phyloP scores from a whole-genome alignment of 2,329 filamentous ascomycete genomes.

The Colletotrichum sp. region DNA sequence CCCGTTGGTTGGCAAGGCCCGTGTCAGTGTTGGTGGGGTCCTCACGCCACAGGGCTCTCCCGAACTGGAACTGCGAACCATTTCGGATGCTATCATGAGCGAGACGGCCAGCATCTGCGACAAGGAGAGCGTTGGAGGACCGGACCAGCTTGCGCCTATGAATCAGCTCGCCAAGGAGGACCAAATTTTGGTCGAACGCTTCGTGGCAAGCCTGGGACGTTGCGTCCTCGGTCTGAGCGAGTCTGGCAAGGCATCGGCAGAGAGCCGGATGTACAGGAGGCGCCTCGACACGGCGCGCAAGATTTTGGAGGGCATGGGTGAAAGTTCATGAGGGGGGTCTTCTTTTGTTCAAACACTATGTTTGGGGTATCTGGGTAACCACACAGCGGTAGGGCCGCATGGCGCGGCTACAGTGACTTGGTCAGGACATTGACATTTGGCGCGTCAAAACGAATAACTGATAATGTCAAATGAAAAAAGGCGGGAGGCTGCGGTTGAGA shows the following conservation, averaged over 20 bases:
- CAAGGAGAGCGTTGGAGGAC: slow-evolving; percentile 31
- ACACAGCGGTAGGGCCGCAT: background rate
- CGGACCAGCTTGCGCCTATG: slow-evolving; percentile 43
- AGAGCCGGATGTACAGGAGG: slow-evolving; percentile 69
- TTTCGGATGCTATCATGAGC: slow-evolving; percentile 53
- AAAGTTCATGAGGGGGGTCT: slow-evolving; percentile 7
- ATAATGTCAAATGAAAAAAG: slow-evolving; percentile 19
- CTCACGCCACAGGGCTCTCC: slow-evolving; percentile 53
- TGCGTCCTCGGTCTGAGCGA: slow-evolving; percentile 66
- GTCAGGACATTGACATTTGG: slow-evolving; percentile 2
- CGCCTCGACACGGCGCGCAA: slow-evolving; percentile 77
- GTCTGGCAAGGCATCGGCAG: slow-evolving; percentile 56
- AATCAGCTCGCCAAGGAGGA: slow-evolving; percentile 59
- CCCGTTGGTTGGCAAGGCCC: slow-evolving; percentile 61
- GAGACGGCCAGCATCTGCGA: slow-evolving; percentile 50
- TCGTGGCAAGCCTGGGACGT: slow-evolving; percentile 64
- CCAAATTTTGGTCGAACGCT: slow-evolving; percentile 62
- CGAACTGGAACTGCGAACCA: slow-evolving; percentile 51
- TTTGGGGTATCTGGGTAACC: background rate
- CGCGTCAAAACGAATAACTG: slow-evolving; percentile 7
- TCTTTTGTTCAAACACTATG: background rate
- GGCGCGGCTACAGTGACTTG: background rate
- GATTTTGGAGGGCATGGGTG: slow-evolving; percentile 73
- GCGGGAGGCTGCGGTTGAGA: background rate
- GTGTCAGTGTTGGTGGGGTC: slow-evolving; percentile 48